phyloP scores from a whole-genome alignment of 1,284 basidiomycete genomes.

The Stereum hirsutum region DNA sequence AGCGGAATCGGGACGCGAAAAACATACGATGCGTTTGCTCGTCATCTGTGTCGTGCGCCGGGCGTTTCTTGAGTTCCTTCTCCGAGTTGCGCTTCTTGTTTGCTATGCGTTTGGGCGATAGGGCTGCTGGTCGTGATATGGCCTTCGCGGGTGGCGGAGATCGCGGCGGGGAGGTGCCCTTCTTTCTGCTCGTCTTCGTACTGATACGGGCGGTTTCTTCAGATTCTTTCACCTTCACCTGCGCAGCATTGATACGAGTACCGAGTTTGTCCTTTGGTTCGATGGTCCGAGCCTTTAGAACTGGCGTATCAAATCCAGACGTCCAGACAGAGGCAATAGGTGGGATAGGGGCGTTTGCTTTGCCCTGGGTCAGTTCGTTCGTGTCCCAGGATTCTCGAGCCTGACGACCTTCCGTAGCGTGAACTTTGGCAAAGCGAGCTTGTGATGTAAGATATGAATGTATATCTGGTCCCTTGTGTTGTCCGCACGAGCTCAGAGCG shows the following conservation, averaged over 20 bases:
- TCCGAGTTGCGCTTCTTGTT: not conserved
- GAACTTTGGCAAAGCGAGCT: conserved; percentile 29
- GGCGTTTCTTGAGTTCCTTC: conserved; percentile 1
- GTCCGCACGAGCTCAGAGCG: not conserved
- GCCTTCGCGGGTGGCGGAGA: not conserved
- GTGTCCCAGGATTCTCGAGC: conserved; percentile 21
- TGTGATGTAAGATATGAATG: conserved; percentile 42
- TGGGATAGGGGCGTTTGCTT: conserved; percentile 1
- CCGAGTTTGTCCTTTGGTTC: not conserved
- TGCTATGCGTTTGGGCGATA: not conserved
- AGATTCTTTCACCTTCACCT: not conserved
- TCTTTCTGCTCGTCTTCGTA: not conserved
- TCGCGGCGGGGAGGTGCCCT: not conserved
- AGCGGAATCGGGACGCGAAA: not conserved
- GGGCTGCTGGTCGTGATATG: not conserved
- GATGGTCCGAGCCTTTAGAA: conserved; percentile 44
- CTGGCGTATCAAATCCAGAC: conserved; percentile 45
- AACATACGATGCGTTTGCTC: conserved; percentile 20
- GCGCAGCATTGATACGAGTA: not conserved
- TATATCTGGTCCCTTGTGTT: conserved; percentile 27
- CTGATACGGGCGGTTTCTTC: not conserved
- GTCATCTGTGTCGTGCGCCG: conserved; percentile 14
- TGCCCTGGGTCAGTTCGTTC: conserved; percentile 5
- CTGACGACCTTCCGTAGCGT: conserved; percentile 33
- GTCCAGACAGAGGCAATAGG: conserved; percentile 7